Base-by-base conservation (phyloP, 1,139 yeast species). In the Sugiyamaella grinbergsii region DNA sequence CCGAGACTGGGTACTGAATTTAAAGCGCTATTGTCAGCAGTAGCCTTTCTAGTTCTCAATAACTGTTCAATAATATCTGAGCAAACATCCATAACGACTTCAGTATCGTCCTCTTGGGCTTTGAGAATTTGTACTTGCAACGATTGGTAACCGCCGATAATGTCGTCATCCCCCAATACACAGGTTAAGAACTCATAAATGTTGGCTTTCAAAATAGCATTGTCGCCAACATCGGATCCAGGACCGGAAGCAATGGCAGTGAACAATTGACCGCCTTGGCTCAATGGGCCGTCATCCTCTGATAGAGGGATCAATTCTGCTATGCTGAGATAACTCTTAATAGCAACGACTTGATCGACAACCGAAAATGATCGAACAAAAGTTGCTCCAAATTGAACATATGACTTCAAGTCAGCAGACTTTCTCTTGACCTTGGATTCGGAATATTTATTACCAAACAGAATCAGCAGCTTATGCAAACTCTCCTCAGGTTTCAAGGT, bases 381-480 rank as follows among this genome's bases (percentile, higher is more conserved):
- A 0, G 87, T 73, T 24, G 81, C 76, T 1, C 85, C 75, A 66
- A 93, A 93, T 57, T 87, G 95, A 51, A 82, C 71, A 42, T 86
- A 70, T 1, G 83, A 74, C 55, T 78, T 77, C 26, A 88, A 79
- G 52, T 88, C 96, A 44, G 81, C 78, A 47, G 73, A 66, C 64
- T 82, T 86, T 59, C 81, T 79, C 61, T 78, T 80, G 31, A 70
- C 64, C 43, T 75, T 69, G 42, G 81, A 75, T 42, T 73, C 74
- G 6, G 83, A 79, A 63, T 79, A 87, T 65, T 88, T 95, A 61
- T 81, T 88, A 41, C 95, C 93, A 61, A 91, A 78, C 61, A 93
- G 76, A 62, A 88, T 84, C 58, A 91, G 69, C 44, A 93, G 77
- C 47, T 86, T 75, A 59, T 86, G 88, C 59, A 91, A 74, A 1